These are phyloP conservation scores for Citrus trifoliata DNA, from an alignment of 345 rosid species.

Conservation along the genomic window DNA sequence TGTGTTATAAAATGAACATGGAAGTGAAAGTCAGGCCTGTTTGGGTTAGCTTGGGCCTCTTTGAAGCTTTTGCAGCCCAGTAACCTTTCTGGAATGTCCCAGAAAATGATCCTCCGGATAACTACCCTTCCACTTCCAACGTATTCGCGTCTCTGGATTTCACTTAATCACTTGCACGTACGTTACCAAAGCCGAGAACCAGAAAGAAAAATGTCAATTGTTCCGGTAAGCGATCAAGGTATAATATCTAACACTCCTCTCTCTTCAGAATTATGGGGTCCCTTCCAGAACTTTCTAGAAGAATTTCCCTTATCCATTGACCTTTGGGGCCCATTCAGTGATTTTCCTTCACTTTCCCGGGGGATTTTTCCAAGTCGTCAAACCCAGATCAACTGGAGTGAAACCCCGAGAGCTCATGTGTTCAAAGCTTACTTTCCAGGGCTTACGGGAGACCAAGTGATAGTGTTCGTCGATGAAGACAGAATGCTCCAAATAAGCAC, in stretches of 20 bases:
- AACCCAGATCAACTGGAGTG: slow-evolving; percentile 4
- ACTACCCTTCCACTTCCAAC: neutral
- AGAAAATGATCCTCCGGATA: neutral
- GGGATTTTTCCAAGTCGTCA: neutral
- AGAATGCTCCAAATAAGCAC: slow-evolving; percentile 7
- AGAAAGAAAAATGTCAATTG: slow-evolving; percentile 1
- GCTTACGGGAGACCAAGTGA: neutral
- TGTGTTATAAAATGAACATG: neutral
- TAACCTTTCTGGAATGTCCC: neutral
- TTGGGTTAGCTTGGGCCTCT: neutral
- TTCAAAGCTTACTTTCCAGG: slow-evolving; percentile 9
- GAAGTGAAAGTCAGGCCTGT: neutral
- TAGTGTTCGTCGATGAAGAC: neutral
- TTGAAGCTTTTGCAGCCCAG: neutral
- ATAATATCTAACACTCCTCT: neutral
- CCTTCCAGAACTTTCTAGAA: neutral
- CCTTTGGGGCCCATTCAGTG: neutral
- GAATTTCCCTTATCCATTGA: neutral
- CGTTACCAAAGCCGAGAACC: neutral
- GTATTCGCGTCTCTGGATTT: neutral
- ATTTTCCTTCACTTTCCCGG: slow-evolving; percentile 5
- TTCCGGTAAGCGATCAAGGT: neutral
- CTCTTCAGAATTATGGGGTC: slow-evolving; percentile 6
- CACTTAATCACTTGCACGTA: neutral
- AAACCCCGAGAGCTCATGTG: slow-evolving; percentile 5